A percentile compares a stretch with the other conserved stretches of the same genome.
Evolutionary conservation across 371 early-diverging fungal genomes (phyloP).

Genomic region (Mucor indicus): DNA sequence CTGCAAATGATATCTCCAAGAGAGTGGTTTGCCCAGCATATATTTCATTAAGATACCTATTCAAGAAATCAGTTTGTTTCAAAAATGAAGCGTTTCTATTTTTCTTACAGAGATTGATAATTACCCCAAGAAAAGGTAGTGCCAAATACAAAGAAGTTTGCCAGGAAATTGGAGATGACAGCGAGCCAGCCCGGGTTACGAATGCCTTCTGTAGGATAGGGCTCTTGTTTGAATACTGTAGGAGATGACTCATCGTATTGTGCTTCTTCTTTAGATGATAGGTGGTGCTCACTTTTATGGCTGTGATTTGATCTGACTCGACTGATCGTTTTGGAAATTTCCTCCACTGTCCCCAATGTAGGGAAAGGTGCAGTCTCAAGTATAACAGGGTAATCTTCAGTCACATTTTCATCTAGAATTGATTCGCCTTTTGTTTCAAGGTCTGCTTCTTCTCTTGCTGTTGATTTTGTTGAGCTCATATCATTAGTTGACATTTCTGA

Average conservation of each 20-base stretch:
- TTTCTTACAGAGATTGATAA: constrained; percentile 45
- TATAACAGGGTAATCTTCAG: constrained; percentile 20
- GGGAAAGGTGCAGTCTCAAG: constrained; percentile 41
- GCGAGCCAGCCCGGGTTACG: constrained; percentile 46
- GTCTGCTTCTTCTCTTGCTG: background rate
- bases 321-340: constrained; percentile 33
- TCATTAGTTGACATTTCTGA: too few relatives aligned
- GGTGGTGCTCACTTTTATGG: background rate
- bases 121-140: constrained; percentile 55
- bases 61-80: background rate
- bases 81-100: background rate
- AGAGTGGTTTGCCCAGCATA: constrained; percentile 25
- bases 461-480: background rate
- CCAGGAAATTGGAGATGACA: constrained; percentile 52
- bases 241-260: background rate
- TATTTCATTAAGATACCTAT: constrained; percentile 34
- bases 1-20: constrained; percentile 53
- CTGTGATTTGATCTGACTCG: constrained; percentile 16
- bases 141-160: constrained; percentile 57
- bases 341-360: constrained; percentile 26
- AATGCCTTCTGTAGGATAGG: constrained; percentile 31
- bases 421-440: background rate
- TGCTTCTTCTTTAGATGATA: constrained; percentile 2
- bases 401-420: background rate
- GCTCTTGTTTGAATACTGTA: constrained; percentile 12